These are phyloP conservation scores for Asterochloris sp. DNA, from an alignment of 139 green algal species.

Conservation along the genomic window DNA sequence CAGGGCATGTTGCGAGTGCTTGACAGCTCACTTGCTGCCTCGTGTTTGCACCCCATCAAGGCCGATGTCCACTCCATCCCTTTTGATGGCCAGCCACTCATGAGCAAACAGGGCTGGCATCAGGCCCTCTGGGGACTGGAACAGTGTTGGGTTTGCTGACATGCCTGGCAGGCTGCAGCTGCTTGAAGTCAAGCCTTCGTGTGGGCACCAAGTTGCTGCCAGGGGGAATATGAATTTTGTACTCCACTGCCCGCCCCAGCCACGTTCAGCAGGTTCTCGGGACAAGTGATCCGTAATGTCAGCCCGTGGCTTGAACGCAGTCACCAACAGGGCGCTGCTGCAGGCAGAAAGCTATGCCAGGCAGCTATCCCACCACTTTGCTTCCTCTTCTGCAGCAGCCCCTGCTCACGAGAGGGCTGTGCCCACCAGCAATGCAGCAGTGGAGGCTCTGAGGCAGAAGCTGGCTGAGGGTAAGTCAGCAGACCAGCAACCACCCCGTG, in stretches of 20 bases:
- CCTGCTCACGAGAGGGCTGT: background rate
- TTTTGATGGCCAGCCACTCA: constrained; percentile 55
- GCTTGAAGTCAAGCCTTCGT: too few relatives aligned
- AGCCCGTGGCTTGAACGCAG: too few relatives aligned
- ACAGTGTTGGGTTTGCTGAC: constrained; percentile 70
- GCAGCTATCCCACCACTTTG: constrained; percentile 8
- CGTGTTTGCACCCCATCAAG: constrained; percentile 54
- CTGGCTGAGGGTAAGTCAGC: constrained; percentile 16
- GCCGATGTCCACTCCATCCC: constrained; percentile 53
- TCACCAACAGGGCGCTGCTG: too few relatives aligned
- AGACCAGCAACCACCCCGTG: background rate
- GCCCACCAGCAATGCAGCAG: background rate
- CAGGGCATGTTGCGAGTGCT: too few relatives aligned
- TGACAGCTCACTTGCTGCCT: constrained; percentile 52
- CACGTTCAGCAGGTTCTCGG: too few relatives aligned
- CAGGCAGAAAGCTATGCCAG: background rate
- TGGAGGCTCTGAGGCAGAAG: constrained; percentile 16
- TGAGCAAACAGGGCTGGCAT: constrained; percentile 59
- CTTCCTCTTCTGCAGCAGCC: background rate
- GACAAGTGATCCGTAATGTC: too few relatives aligned
- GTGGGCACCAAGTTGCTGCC: too few relatives aligned
- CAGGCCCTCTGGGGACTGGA: constrained; percentile 23
- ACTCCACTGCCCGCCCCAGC: too few relatives aligned
- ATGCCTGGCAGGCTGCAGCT: constrained; percentile 32
- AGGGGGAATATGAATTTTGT: too few relatives aligned